phyloP scores from a whole-genome alignment of 441 rosid genomes.

The Adansonia rubrostipa region DNA sequence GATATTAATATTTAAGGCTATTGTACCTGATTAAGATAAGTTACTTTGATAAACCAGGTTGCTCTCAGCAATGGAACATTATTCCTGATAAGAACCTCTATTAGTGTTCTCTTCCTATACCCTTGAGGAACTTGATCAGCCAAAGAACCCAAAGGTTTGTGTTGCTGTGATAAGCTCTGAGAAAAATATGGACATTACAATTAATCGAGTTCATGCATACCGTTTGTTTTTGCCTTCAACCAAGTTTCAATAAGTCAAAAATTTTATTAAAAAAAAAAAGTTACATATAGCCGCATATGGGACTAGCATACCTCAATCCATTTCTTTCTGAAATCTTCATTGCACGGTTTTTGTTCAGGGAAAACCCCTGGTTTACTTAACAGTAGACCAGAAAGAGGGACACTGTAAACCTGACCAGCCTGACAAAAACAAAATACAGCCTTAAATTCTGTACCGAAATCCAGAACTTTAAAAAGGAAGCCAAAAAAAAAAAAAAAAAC shows the following conservation, averaged over 20 bases:
- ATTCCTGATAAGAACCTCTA: constrained; percentile 93
- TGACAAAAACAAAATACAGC: constrained; percentile 32
- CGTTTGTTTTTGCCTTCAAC: not conserved
- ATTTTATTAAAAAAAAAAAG: not conserved
- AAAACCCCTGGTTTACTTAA: constrained; percentile 77
- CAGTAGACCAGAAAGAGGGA: constrained; percentile 82
- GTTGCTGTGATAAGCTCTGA: constrained; percentile 93
- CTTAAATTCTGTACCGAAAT: constrained; percentile 29
- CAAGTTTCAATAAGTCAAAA: not conserved
- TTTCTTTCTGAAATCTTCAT: constrained; percentile 88
- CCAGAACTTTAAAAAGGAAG: constrained; percentile 21
- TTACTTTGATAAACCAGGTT: constrained; percentile 96
- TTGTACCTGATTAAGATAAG: constrained; percentile 95
- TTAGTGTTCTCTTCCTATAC: constrained; percentile 69
- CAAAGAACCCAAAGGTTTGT: constrained; percentile 81
- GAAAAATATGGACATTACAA: constrained; percentile 26
- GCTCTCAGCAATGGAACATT: constrained; percentile 97
- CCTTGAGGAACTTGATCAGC: constrained; percentile 93
- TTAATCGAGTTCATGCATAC: not conserved
- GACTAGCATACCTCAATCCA: constrained; percentile 84
- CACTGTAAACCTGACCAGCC: constrained; percentile 99
- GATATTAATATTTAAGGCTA: constrained; percentile 17
- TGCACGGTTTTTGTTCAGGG: constrained; percentile 80
- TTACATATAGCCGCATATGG: not conserved
- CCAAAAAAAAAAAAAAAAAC: not conserved